Conservation (phyloP, 495 filamentous ascomycete species). For the Alectoria sarmentosa region DNA sequence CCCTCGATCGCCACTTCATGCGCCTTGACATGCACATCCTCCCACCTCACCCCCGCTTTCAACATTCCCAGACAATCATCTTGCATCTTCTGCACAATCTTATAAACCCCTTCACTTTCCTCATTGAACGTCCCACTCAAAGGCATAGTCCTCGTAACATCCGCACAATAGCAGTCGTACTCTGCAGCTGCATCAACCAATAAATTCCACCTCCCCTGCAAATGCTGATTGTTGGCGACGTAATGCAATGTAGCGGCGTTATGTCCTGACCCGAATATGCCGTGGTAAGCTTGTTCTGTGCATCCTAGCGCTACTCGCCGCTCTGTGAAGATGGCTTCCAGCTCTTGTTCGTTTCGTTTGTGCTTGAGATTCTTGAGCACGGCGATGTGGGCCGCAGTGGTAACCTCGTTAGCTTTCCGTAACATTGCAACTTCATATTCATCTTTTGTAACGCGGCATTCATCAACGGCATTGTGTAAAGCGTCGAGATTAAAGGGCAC, state of each 20-base stretch:
- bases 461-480: slow-evolving; percentile 52
- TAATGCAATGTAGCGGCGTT: slow-evolving; percentile 88
- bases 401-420: slow-evolving; percentile 68
- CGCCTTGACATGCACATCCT: slow-evolving; percentile 62
- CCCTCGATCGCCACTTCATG: slow-evolving; percentile 64
- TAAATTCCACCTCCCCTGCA: slow-evolving; percentile 60
- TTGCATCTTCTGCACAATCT: slow-evolving; percentile 76
- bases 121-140: slow-evolving; percentile 51
- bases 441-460: slow-evolving; percentile 67
- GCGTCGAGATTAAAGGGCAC: slow-evolving; percentile 29
- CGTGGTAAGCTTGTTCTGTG: slow-evolving; percentile 73
- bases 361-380: slow-evolving; percentile 53
- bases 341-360: slow-evolving; percentile 70
- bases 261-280: slow-evolving; percentile 71
- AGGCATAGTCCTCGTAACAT: slow-evolving; percentile 85
- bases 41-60: slow-evolving; percentile 57
- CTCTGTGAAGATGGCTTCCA: slow-evolving; percentile 67
- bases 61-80: slow-evolving; percentile 62
- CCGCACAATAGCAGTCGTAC: slow-evolving; percentile 80
- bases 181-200: slow-evolving; percentile 83
- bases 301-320: slow-evolving; percentile 64
- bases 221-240: slow-evolving; percentile 61
- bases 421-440: slow-evolving; percentile 74
- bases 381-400: slow-evolving; percentile 61
- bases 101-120: slow-evolving; percentile 64